Base-by-base conservation (phyloP, 106 monocot genomes). In the Alisma plantagoaquatica region DNA sequence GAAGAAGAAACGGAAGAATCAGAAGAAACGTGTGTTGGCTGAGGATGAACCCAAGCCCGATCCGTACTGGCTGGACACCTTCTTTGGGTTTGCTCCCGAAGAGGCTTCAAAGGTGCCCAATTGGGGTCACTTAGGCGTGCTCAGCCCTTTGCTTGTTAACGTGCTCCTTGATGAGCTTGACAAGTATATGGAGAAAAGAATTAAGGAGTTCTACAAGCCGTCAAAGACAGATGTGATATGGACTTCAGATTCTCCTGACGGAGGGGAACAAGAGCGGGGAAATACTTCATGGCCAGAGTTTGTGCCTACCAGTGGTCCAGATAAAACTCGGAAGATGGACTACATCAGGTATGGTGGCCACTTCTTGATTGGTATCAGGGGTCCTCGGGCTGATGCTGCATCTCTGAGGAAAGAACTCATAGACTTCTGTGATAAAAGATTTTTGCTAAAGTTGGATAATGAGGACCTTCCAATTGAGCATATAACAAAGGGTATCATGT, bases 271-370 rank as follows among this genome's bases (percentile, higher is more conserved):
- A 2, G 84, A 84, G 65, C 84, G 85, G 53, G 98, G 76, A 17
- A 98, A 90, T 49, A 90, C 90, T 1, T 98, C 98, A 6, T 98
- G 98, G 98, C 98, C 98, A 3, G 98, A 98, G 70, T 98, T 98
- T 54, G 85, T 98, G n/a, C 98, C 98, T 1, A 90, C 98, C 0
- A 98, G 81, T 20, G 98, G 98, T 12, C 98, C 98, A 0, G 98
- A 98, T 53, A 98, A 98, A 74, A 98, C 98, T 0, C 26, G 90
- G 61, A 90, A 86, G 78, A 79, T 90, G 62, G 85, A 98, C 53
- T 98, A 90, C 45, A 64, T 98, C 44, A 57, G 98, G n/a, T 98
- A 66, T 61, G 98, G 98, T 23, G 98, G 89, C 1, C 89, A 90
- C 52, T 69, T 90, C 27, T 56, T 90, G 41, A 76, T 98, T 3